These are phyloP conservation scores for Paraphaeosphaeria sporulosa DNA, from an alignment of 2,329 filamentous ascomycete genomes.

Conservation along the genomic window DNA sequence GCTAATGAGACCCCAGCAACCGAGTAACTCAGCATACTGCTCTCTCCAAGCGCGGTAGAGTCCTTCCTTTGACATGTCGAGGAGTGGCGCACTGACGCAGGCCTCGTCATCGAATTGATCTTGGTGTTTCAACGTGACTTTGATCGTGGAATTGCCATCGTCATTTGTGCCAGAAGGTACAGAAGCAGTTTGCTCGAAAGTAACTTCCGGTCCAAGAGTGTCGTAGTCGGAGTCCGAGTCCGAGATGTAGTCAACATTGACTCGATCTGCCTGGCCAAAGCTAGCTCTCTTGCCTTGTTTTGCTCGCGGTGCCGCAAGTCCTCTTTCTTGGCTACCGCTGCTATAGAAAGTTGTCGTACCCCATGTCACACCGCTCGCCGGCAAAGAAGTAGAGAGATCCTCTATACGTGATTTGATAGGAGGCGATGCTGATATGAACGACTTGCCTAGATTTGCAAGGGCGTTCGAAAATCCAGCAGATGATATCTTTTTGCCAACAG, in stretches of 20 bases:
- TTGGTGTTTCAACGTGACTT: conserved; percentile 64
- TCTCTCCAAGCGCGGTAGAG: conserved; percentile 62
- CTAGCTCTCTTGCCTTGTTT: conserved; percentile 50
- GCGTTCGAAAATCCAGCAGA: conserved; percentile 51
- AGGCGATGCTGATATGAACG: conserved; percentile 51
- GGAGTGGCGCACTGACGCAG: conserved; percentile 55
- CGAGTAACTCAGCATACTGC: conserved; percentile 65
- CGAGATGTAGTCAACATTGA: conserved; percentile 38
- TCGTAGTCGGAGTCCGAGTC: conserved; percentile 47
- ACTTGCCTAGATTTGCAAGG: conserved; percentile 50
- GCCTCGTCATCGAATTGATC: conserved; percentile 63
- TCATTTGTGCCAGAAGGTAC: conserved; percentile 23
- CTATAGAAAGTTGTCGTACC: conserved; percentile 53
- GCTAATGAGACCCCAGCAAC: conserved; percentile 64
- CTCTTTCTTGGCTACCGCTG: conserved; percentile 41
- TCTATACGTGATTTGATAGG: conserved; percentile 44
- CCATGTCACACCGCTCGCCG: conserved; percentile 56
- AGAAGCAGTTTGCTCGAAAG: conserved; percentile 33
- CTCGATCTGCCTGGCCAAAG: conserved; percentile 43
- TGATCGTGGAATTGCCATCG: conserved; percentile 45
- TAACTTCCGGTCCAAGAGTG: conserved; percentile 23
- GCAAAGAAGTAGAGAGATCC: conserved; percentile 52
- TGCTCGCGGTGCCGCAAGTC: conserved; percentile 35
- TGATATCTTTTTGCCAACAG: conserved; percentile 39
- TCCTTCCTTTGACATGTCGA: conserved; percentile 58